phyloP scores from a whole-genome alignment of 345 rosid species.

The Populus pruinosa region DNA sequence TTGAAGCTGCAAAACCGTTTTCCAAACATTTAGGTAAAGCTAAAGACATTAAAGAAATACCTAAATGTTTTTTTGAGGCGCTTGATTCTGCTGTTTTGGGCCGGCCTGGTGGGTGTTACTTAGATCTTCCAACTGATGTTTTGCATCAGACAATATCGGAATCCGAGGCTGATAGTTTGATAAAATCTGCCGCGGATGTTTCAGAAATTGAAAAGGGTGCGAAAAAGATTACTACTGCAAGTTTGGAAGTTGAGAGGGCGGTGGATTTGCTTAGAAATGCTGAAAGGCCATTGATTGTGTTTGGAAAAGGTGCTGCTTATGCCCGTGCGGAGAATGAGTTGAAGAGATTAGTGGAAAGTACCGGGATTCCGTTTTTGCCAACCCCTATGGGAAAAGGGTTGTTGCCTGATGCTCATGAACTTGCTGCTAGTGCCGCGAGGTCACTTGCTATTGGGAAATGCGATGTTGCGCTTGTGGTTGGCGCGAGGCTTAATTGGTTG shows the following conservation, averaged over 20 bases:
- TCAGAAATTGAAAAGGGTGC: conserved; percentile 14
- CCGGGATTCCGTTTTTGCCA: conserved; percentile 87
- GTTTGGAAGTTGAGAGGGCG: conserved; percentile 57
- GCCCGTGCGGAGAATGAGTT: conserved; percentile 72
- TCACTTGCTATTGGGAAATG: conserved; percentile 93
- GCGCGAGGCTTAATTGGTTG: conserved; percentile 96
- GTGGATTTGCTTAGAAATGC: conserved; percentile 62
- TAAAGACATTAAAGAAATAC: conserved; percentile 59
- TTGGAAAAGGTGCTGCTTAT: conserved; percentile 92
- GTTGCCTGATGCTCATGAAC: conserved; percentile 79
- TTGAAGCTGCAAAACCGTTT: conserved; percentile 77
- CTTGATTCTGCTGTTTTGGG: conserved; percentile 60
- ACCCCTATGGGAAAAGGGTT: conserved; percentile 99
- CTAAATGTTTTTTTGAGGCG: conserved; percentile 68
- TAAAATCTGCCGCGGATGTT: conserved; percentile 30
- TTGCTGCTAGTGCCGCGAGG: conserved; percentile 89
- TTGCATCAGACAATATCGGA: conserved; percentile 69
- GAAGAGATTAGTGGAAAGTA: conserved; percentile 62
- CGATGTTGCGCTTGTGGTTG: conserved; percentile 84
- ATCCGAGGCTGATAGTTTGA: conserved; percentile 57
- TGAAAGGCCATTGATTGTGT: conserved; percentile 86
- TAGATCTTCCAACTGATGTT: conserved; percentile 87
- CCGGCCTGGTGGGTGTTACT: conserved; percentile 88
- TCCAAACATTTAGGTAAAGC: conserved; percentile 70
- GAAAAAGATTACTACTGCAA: conserved; percentile 5